Conservation (phyloP, 306 rosid species). For the Neltuma alba region DNA sequence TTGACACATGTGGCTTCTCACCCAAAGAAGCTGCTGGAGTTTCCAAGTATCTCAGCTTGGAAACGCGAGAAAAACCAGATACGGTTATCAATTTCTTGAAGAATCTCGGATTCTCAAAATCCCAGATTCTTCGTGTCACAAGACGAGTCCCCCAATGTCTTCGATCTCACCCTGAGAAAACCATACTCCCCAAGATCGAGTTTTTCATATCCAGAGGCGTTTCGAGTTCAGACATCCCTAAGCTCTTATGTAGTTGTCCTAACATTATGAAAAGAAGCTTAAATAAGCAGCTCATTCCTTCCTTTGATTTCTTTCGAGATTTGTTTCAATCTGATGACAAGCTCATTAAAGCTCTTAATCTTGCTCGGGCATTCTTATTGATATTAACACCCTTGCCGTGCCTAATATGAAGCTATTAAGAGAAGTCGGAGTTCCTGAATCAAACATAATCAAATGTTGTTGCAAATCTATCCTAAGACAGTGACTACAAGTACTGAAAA, state of each 20-base stretch:
- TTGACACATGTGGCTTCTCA: background rate
- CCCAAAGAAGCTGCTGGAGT: background rate
- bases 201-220: conserved; percentile 30
- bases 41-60: background rate
- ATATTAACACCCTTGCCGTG: background rate
- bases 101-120: background rate
- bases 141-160: background rate
- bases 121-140: background rate
- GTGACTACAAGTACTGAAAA: background rate
- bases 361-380: background rate
- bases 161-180: background rate
- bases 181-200: background rate
- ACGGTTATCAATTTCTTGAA: background rate
- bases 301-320: background rate
- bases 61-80: background rate
- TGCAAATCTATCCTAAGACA: conserved; percentile 24
- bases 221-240: background rate
- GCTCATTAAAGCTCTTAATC: background rate
- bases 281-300: background rate
- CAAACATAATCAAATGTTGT: background rate
- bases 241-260: background rate
- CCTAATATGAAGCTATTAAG: background rate
- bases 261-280: background rate
- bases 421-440: conserved; percentile 30
- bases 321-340: background rate